Base-by-base conservation (phyloP, 2,329 filamentous ascomycete genomes). In the Arthrinium phaeospermum region DNA sequence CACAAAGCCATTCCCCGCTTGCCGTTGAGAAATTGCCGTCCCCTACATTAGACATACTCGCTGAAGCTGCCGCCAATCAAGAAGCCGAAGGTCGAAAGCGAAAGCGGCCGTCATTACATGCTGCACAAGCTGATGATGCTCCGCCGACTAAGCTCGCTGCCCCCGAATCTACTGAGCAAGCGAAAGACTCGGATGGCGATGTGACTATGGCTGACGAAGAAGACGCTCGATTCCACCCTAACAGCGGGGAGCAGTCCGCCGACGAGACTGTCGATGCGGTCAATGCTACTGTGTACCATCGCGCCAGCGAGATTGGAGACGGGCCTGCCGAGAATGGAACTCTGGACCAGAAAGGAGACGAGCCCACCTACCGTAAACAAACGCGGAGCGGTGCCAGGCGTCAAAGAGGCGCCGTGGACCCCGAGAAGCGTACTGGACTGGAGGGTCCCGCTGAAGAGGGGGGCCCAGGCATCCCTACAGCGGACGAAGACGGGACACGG, bases 401-500 rank as follows among this genome's bases (percentile, higher is more conserved):
- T 71, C 78, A 73, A 72, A 81, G 76, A 79, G 79, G 51, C 61
- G 75, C 68, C 69, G 24, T 46, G 67, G 27, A 49, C 24, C 14
- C 45, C 45, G 67, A 30, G 45, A 69, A 76, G 27, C 73, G 71
- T 16, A 12, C 7, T 12, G 34, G 57, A 22, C 57, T n/a, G 19
- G 57, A 64, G n/a, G 34, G 30, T 10, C n/a, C 57, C 19, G 73
- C 74, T 41, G 71, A 72, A 51, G 78, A 77, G 46, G 76, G 78
- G 37, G 70, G 70, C 27, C 51, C 67, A 34, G 61, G 47, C 12
- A 74, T 47, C 24, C 81, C 82, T 22, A 76, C 70, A 14, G 74
- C 75, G 16, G 82, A 83, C 30, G 85, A 84, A 61, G 85, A 87
- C 69, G 79, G 81, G 30, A 82, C 86, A 27, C 81, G 81, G 34